phyloP scores from a whole-genome alignment of 2,329 filamentous ascomycete genomes.

The Talaromyces funiculosus region DNA sequence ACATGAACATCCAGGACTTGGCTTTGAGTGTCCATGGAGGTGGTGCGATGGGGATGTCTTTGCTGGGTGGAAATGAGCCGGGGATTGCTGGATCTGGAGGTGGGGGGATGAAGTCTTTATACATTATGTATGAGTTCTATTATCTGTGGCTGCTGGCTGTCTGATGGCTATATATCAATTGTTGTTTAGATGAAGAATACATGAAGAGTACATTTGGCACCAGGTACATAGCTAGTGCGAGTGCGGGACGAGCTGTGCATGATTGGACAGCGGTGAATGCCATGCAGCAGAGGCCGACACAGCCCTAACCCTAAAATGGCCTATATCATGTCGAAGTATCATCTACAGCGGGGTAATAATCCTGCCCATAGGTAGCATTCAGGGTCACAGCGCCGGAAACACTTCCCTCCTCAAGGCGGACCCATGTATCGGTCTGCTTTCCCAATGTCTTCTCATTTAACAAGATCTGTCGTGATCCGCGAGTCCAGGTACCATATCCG shows the following conservation, averaged over 20 bases:
- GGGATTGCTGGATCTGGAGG: background rate
- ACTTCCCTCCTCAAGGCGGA: constrained; percentile 53
- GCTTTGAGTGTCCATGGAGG: background rate
- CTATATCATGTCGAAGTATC: background rate
- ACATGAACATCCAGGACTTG: background rate
- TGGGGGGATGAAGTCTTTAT: background rate
- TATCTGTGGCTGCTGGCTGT: background rate
- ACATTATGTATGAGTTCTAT: background rate
- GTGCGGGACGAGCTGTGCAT: background rate
- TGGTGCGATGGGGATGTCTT: background rate
- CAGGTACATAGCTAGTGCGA: background rate
- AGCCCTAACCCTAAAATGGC: background rate
- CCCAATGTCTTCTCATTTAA: constrained; percentile 41
- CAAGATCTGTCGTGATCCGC: constrained; percentile 54
- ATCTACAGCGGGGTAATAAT: constrained; percentile 42
- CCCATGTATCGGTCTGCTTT: constrained; percentile 53
- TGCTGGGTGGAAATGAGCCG: background rate
- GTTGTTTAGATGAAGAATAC: background rate
- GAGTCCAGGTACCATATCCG: constrained; percentile 60
- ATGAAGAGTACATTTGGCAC: background rate
- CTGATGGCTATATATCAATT: background rate
- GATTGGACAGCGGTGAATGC: background rate
- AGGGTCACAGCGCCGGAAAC: constrained; percentile 50
- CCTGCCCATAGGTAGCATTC: constrained; percentile 55
- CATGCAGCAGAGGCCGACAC: background rate